These are phyloP conservation scores for Diplocarpon mali DNA, from an alignment of 2,329 filamentous ascomycete genomes.

Conservation along the genomic window DNA sequence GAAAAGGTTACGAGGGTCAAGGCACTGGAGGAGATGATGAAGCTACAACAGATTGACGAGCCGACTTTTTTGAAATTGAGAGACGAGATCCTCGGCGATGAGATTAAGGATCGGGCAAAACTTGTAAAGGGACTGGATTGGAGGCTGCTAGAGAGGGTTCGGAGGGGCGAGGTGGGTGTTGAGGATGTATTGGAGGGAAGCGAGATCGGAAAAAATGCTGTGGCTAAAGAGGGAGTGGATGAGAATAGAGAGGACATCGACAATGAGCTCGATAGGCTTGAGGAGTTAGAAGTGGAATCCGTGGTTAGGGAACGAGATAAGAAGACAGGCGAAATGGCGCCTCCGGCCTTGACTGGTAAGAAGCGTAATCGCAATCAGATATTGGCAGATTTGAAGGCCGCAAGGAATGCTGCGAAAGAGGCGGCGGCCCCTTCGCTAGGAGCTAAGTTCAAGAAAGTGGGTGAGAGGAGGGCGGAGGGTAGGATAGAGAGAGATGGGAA, in stretches of 20 bases:
- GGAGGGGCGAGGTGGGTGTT: constrained; percentile 54
- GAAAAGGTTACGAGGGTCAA: constrained; percentile 57
- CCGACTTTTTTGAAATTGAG: constrained; percentile 66
- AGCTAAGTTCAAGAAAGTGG: constrained; percentile 54
- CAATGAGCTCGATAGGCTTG: constrained; percentile 51
- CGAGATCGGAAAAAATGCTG: constrained; percentile 24
- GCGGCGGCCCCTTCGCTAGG: constrained; percentile 41
- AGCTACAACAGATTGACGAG: constrained; percentile 73
- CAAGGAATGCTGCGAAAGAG: constrained; percentile 46
- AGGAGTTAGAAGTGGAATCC: constrained; percentile 42
- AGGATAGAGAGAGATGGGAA: constrained; percentile 50
- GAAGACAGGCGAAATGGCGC: constrained; percentile 52
- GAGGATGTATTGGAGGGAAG: constrained; percentile 26
- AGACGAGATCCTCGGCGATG: constrained; percentile 71
- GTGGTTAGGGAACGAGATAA: constrained; percentile 35
- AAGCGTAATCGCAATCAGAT: constrained; percentile 58
- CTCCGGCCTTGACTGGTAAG: constrained; percentile 41
- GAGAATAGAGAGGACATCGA: constrained; percentile 41
- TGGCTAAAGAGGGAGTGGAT: constrained; percentile 22
- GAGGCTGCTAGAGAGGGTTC: constrained; percentile 60
- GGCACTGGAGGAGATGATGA: constrained; percentile 70
- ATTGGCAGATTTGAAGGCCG: constrained; percentile 53
- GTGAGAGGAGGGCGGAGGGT: constrained; percentile 40
- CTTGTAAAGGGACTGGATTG: constrained; percentile 88
- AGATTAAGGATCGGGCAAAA: constrained; percentile 58